Conservation (phyloP, 2,329 filamentous ascomycete species). For the Aspergillus thermomutatus region DNA sequence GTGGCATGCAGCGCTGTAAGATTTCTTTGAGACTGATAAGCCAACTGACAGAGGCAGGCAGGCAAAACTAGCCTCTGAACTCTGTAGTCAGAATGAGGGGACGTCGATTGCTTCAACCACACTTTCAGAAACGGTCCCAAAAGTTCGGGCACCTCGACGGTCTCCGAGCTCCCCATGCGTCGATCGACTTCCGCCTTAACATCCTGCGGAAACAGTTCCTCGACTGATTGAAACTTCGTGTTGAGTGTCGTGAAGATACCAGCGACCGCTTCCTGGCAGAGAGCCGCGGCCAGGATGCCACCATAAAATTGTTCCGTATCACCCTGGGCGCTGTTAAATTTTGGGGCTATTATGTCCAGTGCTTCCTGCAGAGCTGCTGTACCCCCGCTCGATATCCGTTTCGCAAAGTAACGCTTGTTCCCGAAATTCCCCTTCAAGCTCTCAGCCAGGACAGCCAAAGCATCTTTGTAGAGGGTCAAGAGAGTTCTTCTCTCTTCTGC, state of each 20-base stretch:
- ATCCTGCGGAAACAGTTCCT: conserved; percentile 16
- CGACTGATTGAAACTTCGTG: conserved; percentile 23
- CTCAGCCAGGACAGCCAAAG: conserved; percentile 63
- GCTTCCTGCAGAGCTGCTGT: conserved; percentile 74
- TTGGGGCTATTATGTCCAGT: conserved; percentile 63
- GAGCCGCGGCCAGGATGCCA: conserved; percentile 72
- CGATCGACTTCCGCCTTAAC: conserved; percentile 32
- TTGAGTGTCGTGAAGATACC: conserved; percentile 56
- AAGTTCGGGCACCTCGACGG: conserved; percentile 41
- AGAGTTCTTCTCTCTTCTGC: conserved; percentile 62
- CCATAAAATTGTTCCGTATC: conserved; percentile 80
- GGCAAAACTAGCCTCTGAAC: conserved; percentile 57
- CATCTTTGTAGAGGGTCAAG: conserved; percentile 61
- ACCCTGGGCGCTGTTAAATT: conserved; percentile 40
- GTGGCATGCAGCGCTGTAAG: conserved; percentile 68
- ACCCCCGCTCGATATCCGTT: conserved; percentile 70
- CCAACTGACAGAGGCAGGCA: conserved; percentile 58
- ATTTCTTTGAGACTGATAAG: conserved; percentile 64
- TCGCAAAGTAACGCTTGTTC: conserved; percentile 83
- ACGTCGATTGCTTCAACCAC: conserved; percentile 61
- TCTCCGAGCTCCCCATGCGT: conserved; percentile 39
- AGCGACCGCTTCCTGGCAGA: conserved; percentile 73
- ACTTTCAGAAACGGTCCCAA: conserved; percentile 37
- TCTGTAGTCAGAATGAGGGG: conserved; percentile 38
- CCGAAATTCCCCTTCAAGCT: conserved; percentile 75